Percentiles rank a stretch among this genome's conserved stretches.
Conservation (phyloP, 2,329 filamentous ascomycete species). For the Tolypocladium ovalisporum region DNA sequence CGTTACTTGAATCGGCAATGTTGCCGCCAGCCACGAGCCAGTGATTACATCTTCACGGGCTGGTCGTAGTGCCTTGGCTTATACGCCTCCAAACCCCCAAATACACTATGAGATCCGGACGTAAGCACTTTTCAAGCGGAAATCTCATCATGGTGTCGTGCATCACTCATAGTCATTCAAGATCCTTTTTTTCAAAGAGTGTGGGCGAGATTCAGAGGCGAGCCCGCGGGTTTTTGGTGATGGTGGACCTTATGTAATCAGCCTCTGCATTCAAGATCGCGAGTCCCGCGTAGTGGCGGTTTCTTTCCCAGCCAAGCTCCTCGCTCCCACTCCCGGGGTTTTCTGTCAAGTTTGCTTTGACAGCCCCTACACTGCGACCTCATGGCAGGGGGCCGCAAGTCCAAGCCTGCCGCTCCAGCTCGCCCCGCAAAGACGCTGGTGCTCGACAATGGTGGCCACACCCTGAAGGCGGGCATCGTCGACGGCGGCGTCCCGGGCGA, state of each 20-base stretch:
- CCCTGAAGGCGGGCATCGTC: conserved; percentile 80
- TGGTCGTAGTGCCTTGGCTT: neutral
- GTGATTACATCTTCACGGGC: conserved; percentile 13
- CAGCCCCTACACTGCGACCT: conserved; percentile 1
- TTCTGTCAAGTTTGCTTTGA: neutral
- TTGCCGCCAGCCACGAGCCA: no score
- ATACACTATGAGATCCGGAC: neutral
- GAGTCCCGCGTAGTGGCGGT: neutral
- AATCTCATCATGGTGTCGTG: neutral
- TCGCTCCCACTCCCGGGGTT: neutral
- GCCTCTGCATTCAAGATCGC: neutral
- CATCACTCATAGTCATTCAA: neutral
- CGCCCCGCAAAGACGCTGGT: conserved; percentile 63
- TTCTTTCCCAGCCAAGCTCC: neutral
- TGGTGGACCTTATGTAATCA: neutral
- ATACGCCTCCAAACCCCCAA: neutral
- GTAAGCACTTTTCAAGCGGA: neutral
- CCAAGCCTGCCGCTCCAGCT: conserved; percentile 37
- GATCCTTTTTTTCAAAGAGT: neutral
- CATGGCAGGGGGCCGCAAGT: conserved; percentile 40
- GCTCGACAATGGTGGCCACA: conserved; percentile 87
- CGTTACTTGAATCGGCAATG: no score
- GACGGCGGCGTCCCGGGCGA: conserved; percentile 30
- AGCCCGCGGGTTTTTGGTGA: neutral
- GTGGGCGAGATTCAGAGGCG: neutral